Evolutionary conservation across 257 asterid species (phyloP), one percentile per base, ranked within the genome.

Genomic region (Salvia splendens): DNA sequence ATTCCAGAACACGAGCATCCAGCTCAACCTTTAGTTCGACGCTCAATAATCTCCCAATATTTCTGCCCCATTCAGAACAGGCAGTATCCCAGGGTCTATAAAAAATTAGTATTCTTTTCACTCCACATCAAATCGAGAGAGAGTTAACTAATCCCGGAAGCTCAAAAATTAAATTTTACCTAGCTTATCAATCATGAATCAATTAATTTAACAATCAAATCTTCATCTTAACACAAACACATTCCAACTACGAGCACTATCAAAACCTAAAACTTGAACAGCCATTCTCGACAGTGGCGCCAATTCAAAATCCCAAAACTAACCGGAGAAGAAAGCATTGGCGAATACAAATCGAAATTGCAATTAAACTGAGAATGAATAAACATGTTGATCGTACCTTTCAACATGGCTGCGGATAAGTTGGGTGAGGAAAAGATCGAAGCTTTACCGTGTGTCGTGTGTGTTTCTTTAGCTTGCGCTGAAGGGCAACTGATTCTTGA

Each of bases 391-490:
- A 57, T 40, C 74, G 33, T 28, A 79, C 86, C 87, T 82, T 61
- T 82, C 79, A 82, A 55, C 87, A 82, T 82, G 68, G 38, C 74
- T 55, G 12, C 64, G 64, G 52, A 24, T 28, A 65, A 50, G 41
- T 55, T 32, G 43, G 70, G 66, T 10, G 65, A 16, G 49, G 52
- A 43, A 61, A 72, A 72, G 70, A 64, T 71, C 73, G 70, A 51
- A 69, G 61, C 68, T 65, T 40, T 32, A 72, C 75, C 50, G 73
- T 70, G 75, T 68, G 73, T 64, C 24, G 79, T 78, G 75, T 73
- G 77, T 81, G 75, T 62, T 68, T 73, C 56, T 51, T 24, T 79
- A 65, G 77, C 83, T 79, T 82, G 84, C 73, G 81, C 71, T 40
- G 73, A 72, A 63, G 83, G 87, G 79, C 80, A 77, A 52, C 15